Evolutionary conservation across 2,329 filamentous ascomycete genomes (phyloP).

Genomic region (Lachnellula hyalina): DNA sequence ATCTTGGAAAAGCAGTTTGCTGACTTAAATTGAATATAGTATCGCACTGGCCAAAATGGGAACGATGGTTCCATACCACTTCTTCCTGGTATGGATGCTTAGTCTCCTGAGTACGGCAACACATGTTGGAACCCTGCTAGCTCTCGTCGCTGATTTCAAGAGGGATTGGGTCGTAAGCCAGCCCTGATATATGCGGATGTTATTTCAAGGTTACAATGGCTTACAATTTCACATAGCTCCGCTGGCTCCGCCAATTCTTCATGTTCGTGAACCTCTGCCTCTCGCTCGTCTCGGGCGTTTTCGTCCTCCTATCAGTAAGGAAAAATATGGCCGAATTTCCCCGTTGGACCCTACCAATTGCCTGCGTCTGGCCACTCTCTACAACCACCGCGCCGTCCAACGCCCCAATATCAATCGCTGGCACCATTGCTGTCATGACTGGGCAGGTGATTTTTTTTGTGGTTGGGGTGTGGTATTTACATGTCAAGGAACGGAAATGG

Average conservation of each 20-base stretch:
- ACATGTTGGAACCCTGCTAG: conserved; percentile 60
- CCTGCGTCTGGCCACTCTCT: conserved; percentile 51
- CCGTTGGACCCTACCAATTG: conserved; percentile 50
- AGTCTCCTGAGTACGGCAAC: conserved; percentile 59
- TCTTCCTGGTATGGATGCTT: conserved; percentile 67
- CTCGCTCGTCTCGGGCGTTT: conserved; percentile 75
- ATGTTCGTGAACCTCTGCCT: conserved; percentile 62
- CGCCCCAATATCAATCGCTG: conserved; percentile 46
- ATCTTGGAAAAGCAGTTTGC: no score
- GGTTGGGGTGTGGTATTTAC: conserved; percentile 60
- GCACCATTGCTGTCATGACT: conserved; percentile 56
- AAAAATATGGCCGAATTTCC: conserved; percentile 48
- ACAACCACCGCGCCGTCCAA: conserved; percentile 35
- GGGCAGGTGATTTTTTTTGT: conserved; percentile 54
- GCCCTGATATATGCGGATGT: neutral
- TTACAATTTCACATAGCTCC: conserved; percentile 32
- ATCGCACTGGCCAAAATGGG: conserved; percentile 56
- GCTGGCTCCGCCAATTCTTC: conserved; percentile 59
- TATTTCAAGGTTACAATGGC: neutral
- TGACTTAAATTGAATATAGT: conserved; percentile 10
- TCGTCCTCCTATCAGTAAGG: conserved; percentile 96
- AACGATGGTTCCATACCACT: conserved; percentile 60
- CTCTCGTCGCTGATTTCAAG: conserved; percentile 60
- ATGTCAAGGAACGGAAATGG: conserved; percentile 48
- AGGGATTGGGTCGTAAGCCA: conserved; percentile 50